A percentile compares a stretch with the other conserved stretches of the same genome.
phyloP scores from a whole-genome alignment of 306 rosid genomes.

The Cicer judaicum region DNA sequence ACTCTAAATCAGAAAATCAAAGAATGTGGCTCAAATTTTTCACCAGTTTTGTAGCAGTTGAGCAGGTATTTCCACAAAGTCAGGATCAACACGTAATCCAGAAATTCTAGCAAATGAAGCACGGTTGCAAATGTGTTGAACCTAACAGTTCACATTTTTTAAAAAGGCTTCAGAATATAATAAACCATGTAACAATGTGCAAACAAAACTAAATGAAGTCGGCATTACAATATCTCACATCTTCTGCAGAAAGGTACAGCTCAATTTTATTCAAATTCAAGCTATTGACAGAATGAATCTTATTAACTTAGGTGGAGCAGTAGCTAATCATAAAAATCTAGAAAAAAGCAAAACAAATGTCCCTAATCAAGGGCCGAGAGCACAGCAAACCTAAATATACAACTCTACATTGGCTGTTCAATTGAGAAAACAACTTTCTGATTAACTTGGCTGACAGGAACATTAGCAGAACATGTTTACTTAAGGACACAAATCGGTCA shows the following conservation, averaged over 20 bases:
- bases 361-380: neutral
- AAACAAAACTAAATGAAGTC: constrained; percentile 33
- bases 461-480: neutral
- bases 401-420: neutral
- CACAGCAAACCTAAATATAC: neutral
- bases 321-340: constrained; percentile 22
- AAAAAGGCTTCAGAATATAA: constrained; percentile 32
- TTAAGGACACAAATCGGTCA: neutral
- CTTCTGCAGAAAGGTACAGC: constrained; percentile 19
- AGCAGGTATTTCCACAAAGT: constrained; percentile 93
- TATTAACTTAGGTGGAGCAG: constrained; percentile 17
- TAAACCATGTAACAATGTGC: constrained; percentile 10
- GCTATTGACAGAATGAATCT: constrained; percentile 16
- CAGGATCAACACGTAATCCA: constrained; percentile 92
- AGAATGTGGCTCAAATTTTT: constrained; percentile 22
- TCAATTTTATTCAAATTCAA: constrained; percentile 21
- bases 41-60: constrained; percentile 89
- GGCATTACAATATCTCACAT: constrained; percentile 6
- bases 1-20: constrained; percentile 38
- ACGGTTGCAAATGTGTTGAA: constrained; percentile 93
- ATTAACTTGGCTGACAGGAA: neutral
- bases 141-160: constrained; percentile 52
- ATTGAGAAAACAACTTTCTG: neutral
- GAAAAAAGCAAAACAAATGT: constrained; percentile 6
- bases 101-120: constrained; percentile 85